Base-by-base conservation (phyloP, 257 asterid species). In the Linaria vulgaris region DNA sequence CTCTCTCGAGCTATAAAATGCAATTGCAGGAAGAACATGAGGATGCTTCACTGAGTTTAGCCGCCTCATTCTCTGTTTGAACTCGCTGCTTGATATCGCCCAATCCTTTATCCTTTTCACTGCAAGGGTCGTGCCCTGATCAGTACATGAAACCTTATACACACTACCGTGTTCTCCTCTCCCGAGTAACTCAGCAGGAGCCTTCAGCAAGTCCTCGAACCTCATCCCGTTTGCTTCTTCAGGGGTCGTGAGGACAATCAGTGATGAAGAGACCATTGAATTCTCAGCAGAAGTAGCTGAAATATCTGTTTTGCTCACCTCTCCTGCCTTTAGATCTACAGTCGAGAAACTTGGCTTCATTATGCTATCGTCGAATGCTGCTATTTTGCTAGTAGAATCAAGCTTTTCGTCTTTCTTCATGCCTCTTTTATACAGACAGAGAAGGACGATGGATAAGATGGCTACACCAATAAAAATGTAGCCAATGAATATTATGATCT, bases 121-220 rank as follows among this genome's bases (percentile, higher is more conserved):
- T 1, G 79, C 94, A 62, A 90, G 59, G 16, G 53, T 68, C 72
- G 19, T 74, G 48, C 86, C 80, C 4, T 76, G 82, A 31, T 62
- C 71, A 38, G 79, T 82, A 45, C 78, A 81, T 24, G 23, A 61
- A 27, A 85, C 97, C 79, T 83, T 85, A 65, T 90, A 90, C 23
- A 83, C 78, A 34, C 92, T 87, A 0, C 96, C 96, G 34, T 83
- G 84, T 19, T 57, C 77, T 21, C 97, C 97, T 70, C 95, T 78
- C 47, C 97, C 97, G 0, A 90, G 69, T 41, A 90, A 67, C 85
- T 87, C 97, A 0, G 95, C 97, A 0, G 95, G 97, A 12, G 97
- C 87, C 78, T 76, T 78, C 11, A 90, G 87, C 83, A 87, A 61
- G 58, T 85, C 79, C 59, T 90, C 97, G 20, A 90, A 90, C 59